A percentile compares a stretch with the other conserved stretches of the same genome.
Conservation (phyloP, 768 basidiomycete species). For the Termitomyces sp. region DNA sequence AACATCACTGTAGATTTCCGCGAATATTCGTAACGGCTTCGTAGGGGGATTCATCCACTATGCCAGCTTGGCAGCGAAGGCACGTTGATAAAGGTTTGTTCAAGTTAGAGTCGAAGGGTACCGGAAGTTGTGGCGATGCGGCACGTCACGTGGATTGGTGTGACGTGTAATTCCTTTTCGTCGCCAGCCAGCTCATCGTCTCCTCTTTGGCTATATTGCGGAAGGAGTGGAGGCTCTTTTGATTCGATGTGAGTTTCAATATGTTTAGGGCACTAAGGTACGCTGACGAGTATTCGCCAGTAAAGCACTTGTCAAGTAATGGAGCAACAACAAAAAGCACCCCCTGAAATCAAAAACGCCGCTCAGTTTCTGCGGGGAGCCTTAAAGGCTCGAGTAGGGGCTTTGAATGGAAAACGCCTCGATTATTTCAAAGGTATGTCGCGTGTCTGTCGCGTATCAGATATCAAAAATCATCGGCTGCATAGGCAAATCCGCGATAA, state of each 20-base stretch:
- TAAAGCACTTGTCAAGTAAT: conserved; percentile 16
- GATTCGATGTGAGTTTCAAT: not conserved
- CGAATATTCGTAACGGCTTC: no score
- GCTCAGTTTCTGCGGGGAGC: conserved; percentile 86
- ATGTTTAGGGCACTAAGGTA: not conserved
- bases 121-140: conserved; percentile 11
- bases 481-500: conserved; percentile 86
- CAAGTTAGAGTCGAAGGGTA: not conserved
- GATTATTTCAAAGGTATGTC: conserved; percentile 96
- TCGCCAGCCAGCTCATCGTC: conserved; percentile 9
- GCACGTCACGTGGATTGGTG: conserved; percentile 3
- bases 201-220: not conserved
- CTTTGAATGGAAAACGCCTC: conserved; percentile 88
- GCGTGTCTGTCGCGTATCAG: not conserved
- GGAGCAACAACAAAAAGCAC: conserved; percentile 78
- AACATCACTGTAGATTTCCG: no score
- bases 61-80: no score
- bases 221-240: not conserved
- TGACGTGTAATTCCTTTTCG: conserved; percentile 11
- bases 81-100: not conserved
- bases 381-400: conserved; percentile 85
- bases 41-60: no score
- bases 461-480: not conserved
- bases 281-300: not conserved
- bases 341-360: conserved; percentile 74